These are phyloP conservation scores for Citrus sinensis DNA, from an alignment of 345 rosid genomes.

Conservation along the genomic window DVS_A1.0 CM039161.1:21771001-21771500, in stretches of 20 bases:
- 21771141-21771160: background rate
- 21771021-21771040: too few species aligned
- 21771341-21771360: constrained; percentile 21
- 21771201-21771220: background rate
- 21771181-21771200: background rate
- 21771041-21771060: too few species aligned
- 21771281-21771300: constrained; percentile 2
- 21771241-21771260: background rate
- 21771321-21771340: background rate
- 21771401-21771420: constrained; percentile 36
- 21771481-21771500: constrained; percentile 3
- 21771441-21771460: constrained; percentile 11
- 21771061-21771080: too few species aligned
- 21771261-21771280: constrained; percentile 32
- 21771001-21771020: too few species aligned
- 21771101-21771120: background rate
- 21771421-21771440: constrained; percentile 18
- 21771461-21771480: background rate
- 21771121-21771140: background rate
- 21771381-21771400: constrained; percentile 67
- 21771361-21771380: constrained; percentile 63
- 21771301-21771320: background rate
- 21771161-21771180: background rate
- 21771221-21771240: background rate
- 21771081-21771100: background rate